Evolutionary conservation across 2,329 filamentous ascomycete genomes (phyloP), one percentile per base, ranked within the genome.

Genomic region (Fusarium vanettenii): DNA sequence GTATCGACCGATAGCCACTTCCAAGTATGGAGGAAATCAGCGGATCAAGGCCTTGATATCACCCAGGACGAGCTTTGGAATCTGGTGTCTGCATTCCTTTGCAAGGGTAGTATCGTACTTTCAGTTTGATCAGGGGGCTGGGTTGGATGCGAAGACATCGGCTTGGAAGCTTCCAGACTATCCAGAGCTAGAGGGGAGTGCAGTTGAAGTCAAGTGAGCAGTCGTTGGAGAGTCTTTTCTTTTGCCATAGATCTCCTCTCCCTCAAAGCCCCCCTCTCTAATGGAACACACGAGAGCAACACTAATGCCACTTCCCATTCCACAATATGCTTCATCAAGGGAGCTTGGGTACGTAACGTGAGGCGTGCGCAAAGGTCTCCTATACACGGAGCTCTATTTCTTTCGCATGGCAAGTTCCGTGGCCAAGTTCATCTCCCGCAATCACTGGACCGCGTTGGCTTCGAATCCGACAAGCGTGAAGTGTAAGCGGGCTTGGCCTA

Each of bases 111-210:
- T 64, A 11, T 25, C 62, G 16, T 45, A 57, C 25, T 25, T 64
- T 18, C 25, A 64, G 22, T 18, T 64, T 22, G 33, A 64, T 20
- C 62, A 37, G 18, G 50, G 62, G 29, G 39, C 67, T 16, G 72
- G 72, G 1, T 10, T 72, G 11, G 64, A 59, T 4, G 25, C 35
- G 1, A 64, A 69, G 13, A 62, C 67, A 8, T 55, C 71, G 4
- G 65, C 68, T 4, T 74, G 71, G 72, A 27, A 56, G 10, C 18
- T 74, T 39, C 71, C 71, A 66, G 71, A 72, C 5, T 74, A 74
- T 61, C 25, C 68, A 1, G 45, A 22, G 16, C 27, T 74, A 5
- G 45, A 57, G 16, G 41, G 25, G 60, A 13, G 14, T 22, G 25
- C 31, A 4, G 56, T 13, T 22, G 11, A 57, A 33, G n/a, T 37